Base-by-base conservation (phyloP, 345 rosid genomes). In the Eutrema heterophyllum region DNA sequence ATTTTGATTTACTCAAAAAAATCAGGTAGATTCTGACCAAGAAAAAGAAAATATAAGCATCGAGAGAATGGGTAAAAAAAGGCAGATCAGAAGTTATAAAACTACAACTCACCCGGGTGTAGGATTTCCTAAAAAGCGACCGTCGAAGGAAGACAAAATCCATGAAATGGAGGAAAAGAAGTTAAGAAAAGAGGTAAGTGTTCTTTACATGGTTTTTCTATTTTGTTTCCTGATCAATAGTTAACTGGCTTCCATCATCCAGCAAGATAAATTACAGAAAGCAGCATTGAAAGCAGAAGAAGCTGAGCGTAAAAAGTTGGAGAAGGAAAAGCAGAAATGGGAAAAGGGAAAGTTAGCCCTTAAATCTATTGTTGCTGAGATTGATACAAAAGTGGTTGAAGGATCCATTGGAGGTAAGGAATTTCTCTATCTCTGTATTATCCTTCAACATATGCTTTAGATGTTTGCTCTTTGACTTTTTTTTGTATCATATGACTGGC, bases 301-400 rank as follows among this genome's bases (percentile, higher is more conserved):
- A 26, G 97, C 86, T n/a, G 91, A 86, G 74, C 52, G 85, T 66
- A 95, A 84, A 82, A 87, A 75, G 78, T 15, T 85, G 78, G 88
- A 90, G 80, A 92, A 86, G 72, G 92, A 93, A 79, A 84, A 75
- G 80, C 83, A 83, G 58, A 93, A 90, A 71, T 95, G 99, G 97
- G 90, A 83, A 78, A 95, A 87, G 39, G 96, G 99, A 72, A 92
- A 92, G 80, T 81, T 87, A 80, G 92, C 99, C 2, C 80, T 82
- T 59, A 86, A 95, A 74, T 90, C 91, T 75, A 85, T 95, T 64
- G 89, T 88, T 62, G 94, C 94, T 53, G 85, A 87, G 80, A 84
- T 92, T 78, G 94, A 95, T 68, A 58, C 87, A 6, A 95, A 86
- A 82, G 86, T 92, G n/a, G 86, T 92, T 75, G 97, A 95, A 73